Evolutionary conservation across 495 filamentous ascomycete species (phyloP), one percentile per base, ranked within the genome.

Genomic region (Emericellopsis terricola): DNA sequence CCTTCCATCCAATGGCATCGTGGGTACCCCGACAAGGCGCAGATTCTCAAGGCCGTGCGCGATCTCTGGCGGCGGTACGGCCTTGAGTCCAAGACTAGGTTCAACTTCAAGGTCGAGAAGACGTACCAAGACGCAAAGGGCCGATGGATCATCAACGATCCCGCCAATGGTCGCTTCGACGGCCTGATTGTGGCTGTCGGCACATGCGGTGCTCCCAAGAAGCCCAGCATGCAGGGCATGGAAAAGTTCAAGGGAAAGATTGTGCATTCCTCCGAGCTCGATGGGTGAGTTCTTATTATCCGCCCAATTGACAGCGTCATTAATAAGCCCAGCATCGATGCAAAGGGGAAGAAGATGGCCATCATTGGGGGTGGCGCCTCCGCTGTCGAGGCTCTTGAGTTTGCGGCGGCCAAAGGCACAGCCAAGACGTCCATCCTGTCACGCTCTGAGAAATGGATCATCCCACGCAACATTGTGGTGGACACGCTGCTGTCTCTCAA

Each of bases 361-460:
- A 64, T 87, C 15, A 69, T 89, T 39, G 81, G 81, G 7, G 79
- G 81, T 14, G 82, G 81, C 4, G 81, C 82, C 9, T 79, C 73
- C 39, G 82, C 81, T 1, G 76, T 89, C 9, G 83, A 92, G 53
- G 81, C 79, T 1, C 56, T 89, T 17, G 81, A 92, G 41, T 89
- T 83, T 42, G 81, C 78, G 6, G 67, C 76, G 14, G 53, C 70
- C 30, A 67, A 71, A 27, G 64, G 69, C 2, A 81, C 81, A 0
- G 55, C 54, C 5, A 71, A 76, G 41, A 75, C 78, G 1, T 72
- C 76, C 40, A 71, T 92, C 13, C 64, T 89, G 4, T 72, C 81
- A 1, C 68, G 82, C 11, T 76, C 70, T 16, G 82, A 89, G 46
- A 89, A 89, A 57, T 89, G 82, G 82, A 76, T 89, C 34, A 86